These are phyloP conservation scores for Vigna trinervia DNA, from an alignment of 306 rosid species.

Conservation along the genomic window DNA sequence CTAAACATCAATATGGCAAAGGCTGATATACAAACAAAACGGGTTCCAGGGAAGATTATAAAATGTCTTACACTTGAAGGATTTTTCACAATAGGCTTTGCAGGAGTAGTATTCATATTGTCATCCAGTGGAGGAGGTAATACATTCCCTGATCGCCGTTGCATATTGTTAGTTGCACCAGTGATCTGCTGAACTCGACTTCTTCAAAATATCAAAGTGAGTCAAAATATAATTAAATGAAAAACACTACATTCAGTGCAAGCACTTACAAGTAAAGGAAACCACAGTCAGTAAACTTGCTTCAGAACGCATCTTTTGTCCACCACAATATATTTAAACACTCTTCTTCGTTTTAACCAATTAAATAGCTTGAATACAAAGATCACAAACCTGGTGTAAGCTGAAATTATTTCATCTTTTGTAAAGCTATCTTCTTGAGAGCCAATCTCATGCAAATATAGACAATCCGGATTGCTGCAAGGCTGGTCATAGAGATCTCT, in stretches of 20 bases:
- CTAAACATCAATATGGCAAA: neutral
- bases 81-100: slow-evolving; percentile 67
- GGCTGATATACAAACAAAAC: neutral
- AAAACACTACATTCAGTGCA: slow-evolving; percentile 42
- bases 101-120: slow-evolving; percentile 55
- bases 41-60: neutral
- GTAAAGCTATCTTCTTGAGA: slow-evolving; percentile 97
- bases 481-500: slow-evolving; percentile 65
- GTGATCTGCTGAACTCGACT: slow-evolving; percentile 95
- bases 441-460: slow-evolving; percentile 97
- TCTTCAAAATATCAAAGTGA: slow-evolving; percentile 64
- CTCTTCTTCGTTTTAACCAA: neutral
- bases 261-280: neutral
- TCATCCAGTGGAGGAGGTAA: slow-evolving; percentile 92
- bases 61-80: slow-evolving; percentile 70
- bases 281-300: slow-evolving; percentile 4
- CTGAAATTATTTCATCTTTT: slow-evolving; percentile 95
- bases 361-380: neutral
- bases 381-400: slow-evolving; percentile 73
- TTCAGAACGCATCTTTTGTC: slow-evolving; percentile 5
- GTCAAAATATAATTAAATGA: slow-evolving; percentile 46
- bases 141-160: slow-evolving; percentile 77
- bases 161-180: slow-evolving; percentile 72
- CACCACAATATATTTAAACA: neutral
- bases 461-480: slow-evolving; percentile 96